Base-by-base conservation (phyloP, 23 red algal species). In the Pyropia haitanensis region DNA sequence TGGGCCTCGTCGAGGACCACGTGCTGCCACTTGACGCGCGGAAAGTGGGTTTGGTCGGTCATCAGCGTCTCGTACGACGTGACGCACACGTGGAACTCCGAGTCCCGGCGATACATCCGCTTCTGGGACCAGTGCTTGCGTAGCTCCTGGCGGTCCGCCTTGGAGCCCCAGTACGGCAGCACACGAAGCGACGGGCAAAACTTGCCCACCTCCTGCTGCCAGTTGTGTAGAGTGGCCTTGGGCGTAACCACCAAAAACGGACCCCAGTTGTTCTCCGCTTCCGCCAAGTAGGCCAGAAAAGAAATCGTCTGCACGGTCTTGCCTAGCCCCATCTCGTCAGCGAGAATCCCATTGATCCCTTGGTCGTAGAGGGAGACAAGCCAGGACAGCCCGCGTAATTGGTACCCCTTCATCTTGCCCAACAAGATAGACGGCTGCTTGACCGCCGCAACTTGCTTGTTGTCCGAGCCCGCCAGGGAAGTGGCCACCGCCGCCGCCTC, bases 261-360 rank as follows among this genome's bases (percentile, higher is more conserved):
- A 0, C 94, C 94, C 71, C 88, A 80, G 62, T 89, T 98, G 72
- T 90, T 76, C 51, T 91, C 81, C 34, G 85, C 70, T n/a, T 88
- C 85, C 3, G 63, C 67, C 22, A 98, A 67, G 53, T 89, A 98
- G 14, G 94, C 94, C 17, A 98, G 61, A 64, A 98, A 89, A 15
- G 94, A 85, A 53, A 98, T 98, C 5, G 94, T 98, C 58, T 98
- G 94, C 50, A 98, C 51, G 5, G 94, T 98, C 64, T 98, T 98
- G 33, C 94, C 94, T 14, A 98, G 67, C 18, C 94, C 94, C 94
- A 98, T 98, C 79, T 98, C 94, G 73, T 98, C 94, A 0, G 94
- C 94, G 18, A 98, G 72, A 63, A 98, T 98, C 13, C 94, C 94
- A 63, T 98, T 98, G 64, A 98, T 88, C 14, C 94, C 94, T 56